These are phyloP conservation scores for Phaeosphaeriaceae sp. DNA, from an alignment of 2,329 filamentous ascomycete genomes.

Conservation along the genomic window DNA sequence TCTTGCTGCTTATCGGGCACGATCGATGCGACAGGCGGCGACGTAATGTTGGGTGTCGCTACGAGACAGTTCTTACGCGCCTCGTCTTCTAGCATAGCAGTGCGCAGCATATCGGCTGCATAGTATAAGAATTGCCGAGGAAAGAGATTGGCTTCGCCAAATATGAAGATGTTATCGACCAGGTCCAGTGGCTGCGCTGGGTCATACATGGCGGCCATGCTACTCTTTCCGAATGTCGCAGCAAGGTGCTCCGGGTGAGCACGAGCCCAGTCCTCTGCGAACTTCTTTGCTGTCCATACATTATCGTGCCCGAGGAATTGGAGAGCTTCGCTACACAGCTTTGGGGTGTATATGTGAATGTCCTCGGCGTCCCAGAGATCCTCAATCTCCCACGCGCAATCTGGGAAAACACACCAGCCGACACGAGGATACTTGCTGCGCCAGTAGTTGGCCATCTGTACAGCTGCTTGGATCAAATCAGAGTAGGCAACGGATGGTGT, in stretches of 20 bases:
- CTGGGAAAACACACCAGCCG: slow-evolving; percentile 37
- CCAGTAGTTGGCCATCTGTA: slow-evolving; percentile 28
- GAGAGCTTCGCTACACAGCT: slow-evolving; percentile 37
- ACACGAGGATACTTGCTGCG: slow-evolving; percentile 29
- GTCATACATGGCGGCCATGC: slow-evolving; percentile 23
- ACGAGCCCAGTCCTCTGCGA: slow-evolving; percentile 30
- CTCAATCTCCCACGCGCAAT: slow-evolving; percentile 28
- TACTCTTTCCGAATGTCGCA: slow-evolving; percentile 18
- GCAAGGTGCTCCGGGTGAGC: slow-evolving; percentile 27
- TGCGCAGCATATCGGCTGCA: slow-evolving; percentile 31
- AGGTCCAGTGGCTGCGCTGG: slow-evolving; percentile 23
- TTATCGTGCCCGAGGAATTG: slow-evolving; percentile 36
- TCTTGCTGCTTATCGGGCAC: neutral
- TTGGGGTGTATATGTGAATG: slow-evolving; percentile 38
- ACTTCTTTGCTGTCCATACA: slow-evolving; percentile 20
- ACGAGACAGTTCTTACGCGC: neutral
- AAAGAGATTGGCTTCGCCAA: slow-evolving; percentile 27
- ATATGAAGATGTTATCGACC: slow-evolving; percentile 38
- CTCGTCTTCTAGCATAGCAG: slow-evolving; percentile 13
- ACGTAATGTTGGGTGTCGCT: neutral
- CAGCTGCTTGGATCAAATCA: slow-evolving; percentile 22
- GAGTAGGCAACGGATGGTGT: slow-evolving; percentile 32
- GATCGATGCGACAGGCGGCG: neutral
- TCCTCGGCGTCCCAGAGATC: slow-evolving; percentile 46
- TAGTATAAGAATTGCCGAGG: slow-evolving; percentile 42